Evolutionary conservation across 495 filamentous ascomycete genomes (phyloP).

Genomic region (Penicillium nucicola): DNA sequence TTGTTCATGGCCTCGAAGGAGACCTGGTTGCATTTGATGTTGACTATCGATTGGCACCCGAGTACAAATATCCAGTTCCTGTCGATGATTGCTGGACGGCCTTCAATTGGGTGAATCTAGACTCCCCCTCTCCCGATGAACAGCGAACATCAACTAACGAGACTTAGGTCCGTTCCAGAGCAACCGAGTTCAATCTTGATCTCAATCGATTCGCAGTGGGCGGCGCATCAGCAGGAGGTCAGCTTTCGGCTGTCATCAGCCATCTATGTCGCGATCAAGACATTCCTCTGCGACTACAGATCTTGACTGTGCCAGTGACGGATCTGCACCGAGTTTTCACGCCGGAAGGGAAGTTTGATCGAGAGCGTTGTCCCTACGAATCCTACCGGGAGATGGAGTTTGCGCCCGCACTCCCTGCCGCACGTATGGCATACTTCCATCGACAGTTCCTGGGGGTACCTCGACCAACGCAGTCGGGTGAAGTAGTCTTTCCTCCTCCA

Average conservation of each 20-base stretch:
- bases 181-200: constrained; percentile 32
- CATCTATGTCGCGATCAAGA: constrained; percentile 35
- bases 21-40: constrained; percentile 38
- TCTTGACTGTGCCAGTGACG: constrained; percentile 35
- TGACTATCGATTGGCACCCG: constrained; percentile 37
- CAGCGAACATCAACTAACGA: not conserved
- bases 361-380: constrained; percentile 32
- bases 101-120: constrained; percentile 43
- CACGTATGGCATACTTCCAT: constrained; percentile 40
- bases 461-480: constrained; percentile 26
- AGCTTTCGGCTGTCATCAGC: constrained; percentile 35
- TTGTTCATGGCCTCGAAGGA: constrained; percentile 34
- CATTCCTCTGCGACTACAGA: constrained; percentile 33
- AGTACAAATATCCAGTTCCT: constrained; percentile 32
- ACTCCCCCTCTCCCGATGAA: not conserved
- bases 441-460: constrained; percentile 35
- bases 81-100: constrained; percentile 39
- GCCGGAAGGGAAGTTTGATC: constrained; percentile 32
- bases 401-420: constrained; percentile 28
- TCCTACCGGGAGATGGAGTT: constrained; percentile 43
- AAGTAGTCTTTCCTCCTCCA: constrained; percentile 18
- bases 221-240: constrained; percentile 37
- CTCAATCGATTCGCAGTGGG: constrained; percentile 29
- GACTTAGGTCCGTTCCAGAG: constrained; percentile 29
- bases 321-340: constrained; percentile 35